phyloP scores from a whole-genome alignment of 371 early-diverging fungal species.

The Batkoa obscura region DNA sequence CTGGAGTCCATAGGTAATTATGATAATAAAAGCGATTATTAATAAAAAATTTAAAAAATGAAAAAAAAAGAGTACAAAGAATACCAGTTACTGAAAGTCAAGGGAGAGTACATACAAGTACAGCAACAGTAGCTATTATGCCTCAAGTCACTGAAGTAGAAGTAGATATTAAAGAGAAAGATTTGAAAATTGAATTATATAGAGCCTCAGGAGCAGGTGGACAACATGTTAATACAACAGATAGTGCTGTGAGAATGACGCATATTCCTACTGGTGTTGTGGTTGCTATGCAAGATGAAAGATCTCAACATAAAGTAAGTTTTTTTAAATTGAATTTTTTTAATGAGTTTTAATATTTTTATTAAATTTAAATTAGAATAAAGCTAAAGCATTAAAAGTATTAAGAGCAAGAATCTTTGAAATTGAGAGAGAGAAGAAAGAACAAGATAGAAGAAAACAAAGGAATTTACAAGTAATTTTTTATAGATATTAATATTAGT shows the following conservation, averaged over 20 bases:
- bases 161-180: constrained; percentile 41
- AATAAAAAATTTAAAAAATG: not conserved
- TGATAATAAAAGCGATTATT: not conserved
- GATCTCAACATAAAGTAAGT: constrained; percentile 59
- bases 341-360: not conserved
- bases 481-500: not conserved
- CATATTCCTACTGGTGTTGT: constrained; percentile 80
- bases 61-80: constrained; percentile 39
- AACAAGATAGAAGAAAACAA: constrained; percentile 30
- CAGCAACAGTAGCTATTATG: constrained; percentile 64
- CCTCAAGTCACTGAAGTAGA: constrained; percentile 57
- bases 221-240: constrained; percentile 90
- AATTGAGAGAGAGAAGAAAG: constrained; percentile 34
- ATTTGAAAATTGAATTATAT: constrained; percentile 56
- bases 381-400: constrained; percentile 66
- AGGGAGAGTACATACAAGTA: constrained; percentile 73
- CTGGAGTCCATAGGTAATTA: constrained; percentile 47
- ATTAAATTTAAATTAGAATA: constrained; percentile 31
- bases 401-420: constrained; percentile 63
- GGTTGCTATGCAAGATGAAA: constrained; percentile 75
- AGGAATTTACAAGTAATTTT: constrained; percentile 34
- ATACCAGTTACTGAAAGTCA: constrained; percentile 66
- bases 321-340: not conserved
- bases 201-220: constrained; percentile 70
- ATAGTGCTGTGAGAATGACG: constrained; percentile 83